Evolutionary conservation across 306 rosid species (phyloP), one percentile per base, ranked within the genome.

Genomic region (Canavalia ensiformis): DNA sequence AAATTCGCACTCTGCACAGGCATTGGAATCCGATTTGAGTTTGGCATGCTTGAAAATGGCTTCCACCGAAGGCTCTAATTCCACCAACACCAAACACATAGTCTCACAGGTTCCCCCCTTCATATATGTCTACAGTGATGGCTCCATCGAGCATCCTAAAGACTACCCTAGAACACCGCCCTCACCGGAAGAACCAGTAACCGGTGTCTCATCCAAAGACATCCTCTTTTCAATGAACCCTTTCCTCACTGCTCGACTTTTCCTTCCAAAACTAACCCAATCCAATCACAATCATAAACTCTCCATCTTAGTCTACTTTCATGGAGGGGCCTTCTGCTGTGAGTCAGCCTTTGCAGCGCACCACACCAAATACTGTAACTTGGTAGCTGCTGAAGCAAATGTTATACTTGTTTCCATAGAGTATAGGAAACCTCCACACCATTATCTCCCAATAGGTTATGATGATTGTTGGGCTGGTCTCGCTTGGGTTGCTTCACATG

Each of bases 401-500:
- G 76, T 84, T 4, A 1, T 84, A 0, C 83, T 87, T 7, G 85
- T 86, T 4, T 78, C 90, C 1, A 73, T 90, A 2, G 90, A 88
- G 60, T 75, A 88, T 35, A 82, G 91, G 50, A 70, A 58, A 31
- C 88, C 90, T 3, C 92, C 89, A 0, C 90, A 88, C 47, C 72
- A 85, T 68, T 28, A 10, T 59, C 88, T 91, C 25, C 90, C 91
- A 0, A 9, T 76, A 30, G 90, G 75, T 6, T 83, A 86, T 6
- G 56, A 86, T 34, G 91, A 91, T 44, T 34, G 85, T 66, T 84
- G 89, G 90, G 79, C 31, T 72, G 88, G 80, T 37, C 89, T 89
- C 25, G 35, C 57, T 25, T 89, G 92, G 88, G 89, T 81, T 12
- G 86, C 90, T 2, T 65, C 79, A 0, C 86, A 81, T 59, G 37